Conservation (phyloP, 169 alveolate species). For the Theileria annulata region DNA sequence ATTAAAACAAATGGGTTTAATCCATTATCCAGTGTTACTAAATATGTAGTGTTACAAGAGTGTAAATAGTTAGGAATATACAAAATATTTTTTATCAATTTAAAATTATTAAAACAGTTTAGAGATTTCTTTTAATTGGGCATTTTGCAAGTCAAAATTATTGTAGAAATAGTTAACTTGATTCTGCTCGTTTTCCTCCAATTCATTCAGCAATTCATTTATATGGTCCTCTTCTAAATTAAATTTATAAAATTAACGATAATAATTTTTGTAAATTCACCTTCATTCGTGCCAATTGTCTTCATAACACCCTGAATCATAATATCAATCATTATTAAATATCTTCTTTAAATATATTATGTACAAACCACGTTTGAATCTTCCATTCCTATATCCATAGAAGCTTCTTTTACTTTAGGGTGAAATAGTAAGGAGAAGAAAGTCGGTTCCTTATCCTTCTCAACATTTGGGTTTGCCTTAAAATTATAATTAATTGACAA, state of each 20-base stretch:
- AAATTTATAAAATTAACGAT: neutral
- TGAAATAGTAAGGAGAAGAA: slow-evolving; percentile 60
- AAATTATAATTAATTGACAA: neutral
- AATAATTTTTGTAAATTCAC: slow-evolving; percentile 4
- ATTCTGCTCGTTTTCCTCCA: slow-evolving; percentile 54
- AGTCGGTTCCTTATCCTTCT: slow-evolving; percentile 16
- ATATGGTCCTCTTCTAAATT: slow-evolving; percentile 29
- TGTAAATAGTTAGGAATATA: neutral
- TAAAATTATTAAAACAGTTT: slow-evolving; percentile 18
- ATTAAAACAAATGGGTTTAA: neutral
- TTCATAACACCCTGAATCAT: slow-evolving; percentile 35
- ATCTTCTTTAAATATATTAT: neutral
- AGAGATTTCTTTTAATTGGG: slow-evolving; percentile 38
- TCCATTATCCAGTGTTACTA: neutral
- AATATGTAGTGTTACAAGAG: neutral
- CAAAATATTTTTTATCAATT: neutral
- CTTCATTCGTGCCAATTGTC: slow-evolving; percentile 43
- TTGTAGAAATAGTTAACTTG: slow-evolving; percentile 55
- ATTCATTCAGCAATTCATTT: slow-evolving; percentile 28
- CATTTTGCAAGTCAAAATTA: slow-evolving; percentile 44
- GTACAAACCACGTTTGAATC: slow-evolving; percentile 63
- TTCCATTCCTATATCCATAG: slow-evolving; percentile 52
- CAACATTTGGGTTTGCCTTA: neutral
- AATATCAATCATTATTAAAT: neutral
- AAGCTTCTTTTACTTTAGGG: slow-evolving; percentile 42